Conservation (phyloP, 768 basidiomycete genomes). For the Mrakia blollopis region DNA sequence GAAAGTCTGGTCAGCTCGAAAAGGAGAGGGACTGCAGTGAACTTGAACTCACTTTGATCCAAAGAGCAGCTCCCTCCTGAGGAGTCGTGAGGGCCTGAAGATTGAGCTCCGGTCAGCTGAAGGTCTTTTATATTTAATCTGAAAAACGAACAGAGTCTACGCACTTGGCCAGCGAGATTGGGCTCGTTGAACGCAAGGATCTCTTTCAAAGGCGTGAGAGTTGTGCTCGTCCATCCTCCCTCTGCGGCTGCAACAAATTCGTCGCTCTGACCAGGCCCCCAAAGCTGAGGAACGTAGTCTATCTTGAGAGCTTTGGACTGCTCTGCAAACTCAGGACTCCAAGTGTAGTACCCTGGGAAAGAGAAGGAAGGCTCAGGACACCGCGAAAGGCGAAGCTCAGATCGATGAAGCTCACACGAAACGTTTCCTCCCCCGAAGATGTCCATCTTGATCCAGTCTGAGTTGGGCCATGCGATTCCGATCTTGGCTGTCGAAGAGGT, state of each 20-base stretch:
- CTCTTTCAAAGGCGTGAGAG: neutral
- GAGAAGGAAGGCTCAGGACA: neutral
- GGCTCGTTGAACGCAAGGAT: constrained; percentile 6
- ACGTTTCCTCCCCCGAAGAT: neutral
- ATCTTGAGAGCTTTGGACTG: constrained; percentile 5
- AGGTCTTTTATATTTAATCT: no score
- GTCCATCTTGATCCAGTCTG: constrained; percentile 4
- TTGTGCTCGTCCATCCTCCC: neutral
- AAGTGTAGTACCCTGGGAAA: constrained; percentile 4
- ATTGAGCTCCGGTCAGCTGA: no score
- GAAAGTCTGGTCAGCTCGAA: neutral
- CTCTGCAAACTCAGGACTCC: neutral
- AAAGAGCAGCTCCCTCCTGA: neutral
- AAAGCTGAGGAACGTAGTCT: neutral
- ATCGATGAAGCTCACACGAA: neutral
- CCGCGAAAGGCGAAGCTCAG: neutral
- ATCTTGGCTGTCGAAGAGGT: neutral
- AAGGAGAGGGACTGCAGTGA: neutral
- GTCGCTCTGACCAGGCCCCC: neutral
- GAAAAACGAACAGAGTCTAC: no score
- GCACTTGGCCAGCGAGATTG: neutral
- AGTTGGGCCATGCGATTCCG: constrained; percentile 1
- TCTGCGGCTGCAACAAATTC: neutral
- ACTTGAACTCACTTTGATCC: neutral
- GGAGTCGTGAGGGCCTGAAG: neutral